phyloP scores from a whole-genome alignment of 2,329 filamentous ascomycete species.

The Colletotrichum australisinense region DNA sequence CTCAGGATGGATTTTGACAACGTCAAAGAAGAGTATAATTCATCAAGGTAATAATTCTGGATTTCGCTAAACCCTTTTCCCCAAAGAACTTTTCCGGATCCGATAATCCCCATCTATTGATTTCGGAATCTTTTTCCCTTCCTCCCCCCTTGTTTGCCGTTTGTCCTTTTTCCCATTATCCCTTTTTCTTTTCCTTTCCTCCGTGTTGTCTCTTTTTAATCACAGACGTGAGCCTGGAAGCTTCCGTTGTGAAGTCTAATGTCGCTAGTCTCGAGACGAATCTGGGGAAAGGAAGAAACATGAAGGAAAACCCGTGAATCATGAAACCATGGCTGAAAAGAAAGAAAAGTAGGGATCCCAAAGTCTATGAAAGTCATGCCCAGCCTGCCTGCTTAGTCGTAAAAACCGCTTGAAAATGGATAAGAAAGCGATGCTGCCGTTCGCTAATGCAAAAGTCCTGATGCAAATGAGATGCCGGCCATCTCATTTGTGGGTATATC shows the following conservation, averaged over 20 bases:
- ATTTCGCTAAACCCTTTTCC: neutral
- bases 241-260: neutral
- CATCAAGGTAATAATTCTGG: neutral
- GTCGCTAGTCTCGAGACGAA: neutral
- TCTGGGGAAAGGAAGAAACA: neutral
- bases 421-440: conserved; percentile 17
- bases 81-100: neutral
- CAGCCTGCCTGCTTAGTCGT: neutral
- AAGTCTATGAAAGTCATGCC: neutral
- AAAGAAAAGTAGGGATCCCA: neutral
- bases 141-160: too few relatives aligned
- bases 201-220: too few relatives aligned
- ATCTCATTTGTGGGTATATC: conserved; percentile 27
- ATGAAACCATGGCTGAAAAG: neutral
- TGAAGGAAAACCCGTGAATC: neutral
- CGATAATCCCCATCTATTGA: neutral
- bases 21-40: neutral
- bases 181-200: neutral
- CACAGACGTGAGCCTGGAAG: neutral
- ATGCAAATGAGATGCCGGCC: neutral
- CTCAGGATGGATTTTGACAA: neutral
- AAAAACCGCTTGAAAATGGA: neutral
- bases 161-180: neutral
- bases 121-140: neutral
- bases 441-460: conserved; percentile 32